These are phyloP conservation scores for Suillus placidus DNA, from an alignment of 768 basidiomycete genomes.

Conservation along the genomic window DNA sequence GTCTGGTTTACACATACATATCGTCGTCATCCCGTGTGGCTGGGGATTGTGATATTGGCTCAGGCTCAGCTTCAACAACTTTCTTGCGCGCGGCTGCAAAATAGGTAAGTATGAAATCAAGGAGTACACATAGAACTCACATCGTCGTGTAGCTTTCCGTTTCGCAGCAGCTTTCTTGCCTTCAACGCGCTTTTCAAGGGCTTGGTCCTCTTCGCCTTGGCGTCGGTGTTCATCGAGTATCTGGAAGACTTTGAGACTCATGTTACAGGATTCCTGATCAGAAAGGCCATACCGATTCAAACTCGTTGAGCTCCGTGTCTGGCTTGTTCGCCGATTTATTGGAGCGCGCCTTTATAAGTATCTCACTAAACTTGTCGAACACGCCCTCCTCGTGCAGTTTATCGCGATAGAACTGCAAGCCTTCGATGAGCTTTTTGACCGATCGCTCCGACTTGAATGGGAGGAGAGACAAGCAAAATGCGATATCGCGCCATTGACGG, in stretches of 20 bases:
- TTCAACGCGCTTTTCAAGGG: conserved; percentile 82
- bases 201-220: conserved; percentile 92
- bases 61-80: conserved; percentile 21
- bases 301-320: conserved; percentile 92
- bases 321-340: conserved; percentile 94
- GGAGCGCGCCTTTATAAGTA: conserved; percentile 87
- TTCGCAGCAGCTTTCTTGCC: conserved; percentile 80
- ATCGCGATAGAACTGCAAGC: conserved; percentile 90
- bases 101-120: neutral
- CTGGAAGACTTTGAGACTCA: conserved; percentile 38
- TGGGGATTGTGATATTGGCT: conserved; percentile 13
- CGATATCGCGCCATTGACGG: conserved; percentile 97
- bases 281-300: conserved; percentile 66
- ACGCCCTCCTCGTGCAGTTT: conserved; percentile 90
- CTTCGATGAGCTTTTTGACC: conserved; percentile 95
- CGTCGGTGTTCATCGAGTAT: conserved; percentile 81
- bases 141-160: conserved; percentile 63
- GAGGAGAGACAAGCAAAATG: conserved; percentile 90
- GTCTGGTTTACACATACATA: conserved; percentile 25
- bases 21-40: conserved; percentile 23
- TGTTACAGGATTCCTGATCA: neutral
- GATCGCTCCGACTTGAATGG: conserved; percentile 98
- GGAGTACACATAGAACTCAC: conserved; percentile 30
- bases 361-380: conserved; percentile 82
- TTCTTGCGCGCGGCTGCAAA: conserved; percentile 36